Percentiles rank a stretch among this genome's conserved stretches.
phyloP scores from a whole-genome alignment of 257 asterid genomes.

The Cynanchum wilfordii region DNA sequence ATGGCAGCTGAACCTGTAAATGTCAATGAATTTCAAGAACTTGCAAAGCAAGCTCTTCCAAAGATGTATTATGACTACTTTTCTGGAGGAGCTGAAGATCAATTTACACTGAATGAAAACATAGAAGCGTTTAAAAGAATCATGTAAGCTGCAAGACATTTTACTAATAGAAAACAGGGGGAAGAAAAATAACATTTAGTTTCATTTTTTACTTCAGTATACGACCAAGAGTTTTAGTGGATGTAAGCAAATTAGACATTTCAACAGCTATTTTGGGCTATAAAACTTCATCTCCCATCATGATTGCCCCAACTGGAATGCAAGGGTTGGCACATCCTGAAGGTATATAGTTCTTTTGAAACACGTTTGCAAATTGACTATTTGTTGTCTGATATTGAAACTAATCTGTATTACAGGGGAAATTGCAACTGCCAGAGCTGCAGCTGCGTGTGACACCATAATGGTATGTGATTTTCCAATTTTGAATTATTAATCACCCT shows the following conservation, averaged over 20 bases:
- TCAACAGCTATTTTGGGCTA: slow-evolving; percentile 45
- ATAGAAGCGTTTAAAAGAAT: slow-evolving; percentile 49
- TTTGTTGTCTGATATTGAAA: slow-evolving; percentile 1
- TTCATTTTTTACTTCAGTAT: slow-evolving; percentile 29
- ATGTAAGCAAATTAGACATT: slow-evolving; percentile 49
- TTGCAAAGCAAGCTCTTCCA: slow-evolving; percentile 56
- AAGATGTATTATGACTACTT: slow-evolving; percentile 57
- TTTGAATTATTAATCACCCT: neutral
- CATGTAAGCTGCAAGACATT: slow-evolving; percentile 25
- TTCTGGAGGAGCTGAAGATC: slow-evolving; percentile 65
- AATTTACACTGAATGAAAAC: slow-evolving; percentile 52
- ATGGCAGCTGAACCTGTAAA: slow-evolving; percentile 48
- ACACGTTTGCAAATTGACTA: neutral
- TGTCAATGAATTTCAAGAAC: slow-evolving; percentile 47
- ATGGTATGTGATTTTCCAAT: slow-evolving; percentile 37
- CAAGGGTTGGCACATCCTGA: slow-evolving; percentile 55
- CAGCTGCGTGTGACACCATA: slow-evolving; percentile 47
- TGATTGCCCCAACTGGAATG: slow-evolving; percentile 49
- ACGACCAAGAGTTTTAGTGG: slow-evolving; percentile 50
- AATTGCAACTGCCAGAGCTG: slow-evolving; percentile 63
- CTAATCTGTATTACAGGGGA: slow-evolving; percentile 36
- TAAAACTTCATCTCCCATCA: slow-evolving; percentile 44
- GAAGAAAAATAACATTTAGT: neutral
- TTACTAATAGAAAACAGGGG: neutral
- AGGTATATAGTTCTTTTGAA: slow-evolving; percentile 29